Evolutionary conservation across 148 eudicot species (phyloP).

Genomic region (Camellia granthamiana): DNA sequence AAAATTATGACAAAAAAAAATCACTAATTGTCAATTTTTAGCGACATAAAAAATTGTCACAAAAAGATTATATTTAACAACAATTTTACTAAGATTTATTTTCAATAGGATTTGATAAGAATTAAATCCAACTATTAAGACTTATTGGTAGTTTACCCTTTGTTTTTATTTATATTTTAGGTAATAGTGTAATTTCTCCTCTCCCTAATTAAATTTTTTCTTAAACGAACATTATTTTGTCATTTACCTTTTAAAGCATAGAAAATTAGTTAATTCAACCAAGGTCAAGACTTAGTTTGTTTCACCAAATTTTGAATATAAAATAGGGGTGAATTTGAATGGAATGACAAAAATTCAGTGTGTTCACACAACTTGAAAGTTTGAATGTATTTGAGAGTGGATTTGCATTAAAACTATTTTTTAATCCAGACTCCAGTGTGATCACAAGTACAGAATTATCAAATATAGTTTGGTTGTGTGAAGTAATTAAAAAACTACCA

Average conservation of each 20-base stretch:
- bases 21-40: too few relatives aligned
- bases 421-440: not conserved
- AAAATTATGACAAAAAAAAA: too few relatives aligned
- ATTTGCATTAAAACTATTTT: not conserved
- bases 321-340: not conserved
- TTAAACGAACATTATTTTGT: not conserved
- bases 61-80: too few relatives aligned
- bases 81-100: too few relatives aligned
- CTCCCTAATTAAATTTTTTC: too few relatives aligned
- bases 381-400: not conserved
- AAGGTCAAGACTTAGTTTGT: not conserved
- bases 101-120: too few relatives aligned
- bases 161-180: too few relatives aligned
- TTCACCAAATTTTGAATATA: not conserved
- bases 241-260: not conserved
- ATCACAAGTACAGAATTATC: not conserved
- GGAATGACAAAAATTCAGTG: not conserved
- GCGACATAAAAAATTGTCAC: too few relatives aligned
- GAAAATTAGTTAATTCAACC: not conserved
- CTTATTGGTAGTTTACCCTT: too few relatives aligned
- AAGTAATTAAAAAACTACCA: too few relatives aligned
- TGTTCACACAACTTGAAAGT: not conserved
- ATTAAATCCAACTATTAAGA: too few relatives aligned
- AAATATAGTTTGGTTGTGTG: too few relatives aligned
- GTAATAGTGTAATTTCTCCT: not conserved